A percentile compares a stretch with the other conserved stretches of the same genome.
Evolutionary conservation across 371 early-diverging fungal species (phyloP).

Genomic region (Zopfochytrium polystomum): DNA sequence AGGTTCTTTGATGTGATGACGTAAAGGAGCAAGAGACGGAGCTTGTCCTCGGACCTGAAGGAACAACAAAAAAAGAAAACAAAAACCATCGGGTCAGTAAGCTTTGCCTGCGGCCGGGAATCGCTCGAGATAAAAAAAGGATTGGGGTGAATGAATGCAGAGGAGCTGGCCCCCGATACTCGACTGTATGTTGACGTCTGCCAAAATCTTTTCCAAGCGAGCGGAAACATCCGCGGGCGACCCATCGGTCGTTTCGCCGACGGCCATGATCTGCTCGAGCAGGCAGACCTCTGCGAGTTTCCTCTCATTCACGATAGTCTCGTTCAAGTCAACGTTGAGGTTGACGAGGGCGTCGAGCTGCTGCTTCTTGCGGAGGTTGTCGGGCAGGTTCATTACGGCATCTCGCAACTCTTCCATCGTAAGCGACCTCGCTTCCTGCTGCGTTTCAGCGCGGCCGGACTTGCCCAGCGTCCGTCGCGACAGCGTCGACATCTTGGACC

Average conservation of each 20-base stretch:
- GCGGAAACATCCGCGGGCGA: too few species aligned
- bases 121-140: too few species aligned
- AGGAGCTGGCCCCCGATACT: too few species aligned
- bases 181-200: too few species aligned
- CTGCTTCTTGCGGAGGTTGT: neutral
- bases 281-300: slow-evolving; percentile 1
- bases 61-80: too few species aligned
- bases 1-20: slow-evolving; percentile 68
- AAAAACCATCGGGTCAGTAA: slow-evolving; percentile 38
- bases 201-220: too few species aligned
- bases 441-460: too few species aligned
- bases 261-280: slow-evolving; percentile 82
- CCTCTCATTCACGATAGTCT: neutral
- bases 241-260: slow-evolving; percentile 80
- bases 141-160: too few species aligned
- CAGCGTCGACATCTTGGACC: neutral
- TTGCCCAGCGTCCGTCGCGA: neutral
- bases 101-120: too few species aligned
- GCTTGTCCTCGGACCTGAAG: slow-evolving; percentile 58
- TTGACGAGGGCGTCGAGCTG: neutral
- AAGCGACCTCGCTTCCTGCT: too few species aligned
- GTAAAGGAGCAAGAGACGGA: slow-evolving; percentile 82
- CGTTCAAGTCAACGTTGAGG: neutral
- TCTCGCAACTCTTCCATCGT: too few species aligned
- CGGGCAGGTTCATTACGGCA: too few species aligned